A percentile compares a stretch with the other conserved stretches of the same genome.
Evolutionary conservation across 2,329 filamentous ascomycete genomes (phyloP).

Genomic region (Aspergillus calidoustus): DNA sequence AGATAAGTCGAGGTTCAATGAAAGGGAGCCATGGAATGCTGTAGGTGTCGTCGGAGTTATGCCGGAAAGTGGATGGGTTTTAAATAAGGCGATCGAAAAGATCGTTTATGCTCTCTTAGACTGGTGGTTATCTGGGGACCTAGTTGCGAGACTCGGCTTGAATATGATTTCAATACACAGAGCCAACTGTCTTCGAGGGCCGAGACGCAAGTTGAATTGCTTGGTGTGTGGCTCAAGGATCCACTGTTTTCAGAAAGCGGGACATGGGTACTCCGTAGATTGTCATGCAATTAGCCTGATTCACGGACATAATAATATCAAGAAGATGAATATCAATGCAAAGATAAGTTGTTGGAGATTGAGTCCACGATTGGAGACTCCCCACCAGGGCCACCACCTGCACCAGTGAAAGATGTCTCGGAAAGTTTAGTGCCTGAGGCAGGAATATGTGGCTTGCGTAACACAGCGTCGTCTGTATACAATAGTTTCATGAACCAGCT

Average conservation of each 20-base stretch:
- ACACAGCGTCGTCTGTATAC: conserved; percentile 13
- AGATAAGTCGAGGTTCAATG: not conserved
- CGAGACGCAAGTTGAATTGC: no score
- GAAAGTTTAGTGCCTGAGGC: conserved; percentile 2
- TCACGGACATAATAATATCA: no score
- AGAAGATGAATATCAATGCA: not conserved
- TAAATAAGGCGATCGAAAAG: not conserved
- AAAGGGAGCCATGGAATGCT: not conserved
- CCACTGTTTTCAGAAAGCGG: not conserved
- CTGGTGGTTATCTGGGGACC: no score
- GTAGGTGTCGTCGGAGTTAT: not conserved
- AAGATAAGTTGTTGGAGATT: not conserved
- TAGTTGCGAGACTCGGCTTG: no score
- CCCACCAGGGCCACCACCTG: no score
- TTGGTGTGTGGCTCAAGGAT: not conserved
- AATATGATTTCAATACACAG: no score
- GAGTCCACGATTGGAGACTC: not conserved
- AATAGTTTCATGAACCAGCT: conserved; percentile 7
- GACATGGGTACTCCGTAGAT: no score
- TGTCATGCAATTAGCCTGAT: no score
- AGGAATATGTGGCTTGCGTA: conserved; percentile 8
- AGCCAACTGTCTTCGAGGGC: no score
- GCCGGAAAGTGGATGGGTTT: not conserved
- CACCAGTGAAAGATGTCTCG: not conserved
- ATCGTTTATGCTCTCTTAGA: not conserved